These are phyloP conservation scores for Cichorium intybus DNA, from an alignment of 140 eudicot genomes.

Conservation along the genomic window DNA sequence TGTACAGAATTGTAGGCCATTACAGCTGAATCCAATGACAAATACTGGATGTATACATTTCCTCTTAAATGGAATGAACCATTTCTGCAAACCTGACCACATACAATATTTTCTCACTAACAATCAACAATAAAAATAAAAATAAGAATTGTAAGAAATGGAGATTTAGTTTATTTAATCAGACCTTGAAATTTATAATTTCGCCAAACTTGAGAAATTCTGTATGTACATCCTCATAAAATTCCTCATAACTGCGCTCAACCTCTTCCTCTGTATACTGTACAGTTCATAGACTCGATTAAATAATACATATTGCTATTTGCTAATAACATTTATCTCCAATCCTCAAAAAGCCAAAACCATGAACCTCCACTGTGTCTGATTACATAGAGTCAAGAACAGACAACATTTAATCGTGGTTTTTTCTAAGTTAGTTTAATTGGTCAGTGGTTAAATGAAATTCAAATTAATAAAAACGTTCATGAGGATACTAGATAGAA, in stretches of 20 bases:
- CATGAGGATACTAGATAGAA: constrained; percentile 81
- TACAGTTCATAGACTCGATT: constrained; percentile 19
- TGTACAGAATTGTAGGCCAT: constrained; percentile 73
- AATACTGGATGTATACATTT: constrained; percentile 79
- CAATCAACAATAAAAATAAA: background rate
- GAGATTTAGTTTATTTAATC: background rate
- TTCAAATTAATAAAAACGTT: background rate
- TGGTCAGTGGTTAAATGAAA: constrained; percentile 7
- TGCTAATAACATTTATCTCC: constrained; percentile 34
- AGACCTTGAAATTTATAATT: constrained; percentile 86
- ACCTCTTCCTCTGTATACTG: constrained; percentile 95
- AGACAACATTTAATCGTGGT: constrained; percentile 8
- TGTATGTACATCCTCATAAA: constrained; percentile 97
- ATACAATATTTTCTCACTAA: constrained; percentile 9
- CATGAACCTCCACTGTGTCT: constrained; percentile 48
- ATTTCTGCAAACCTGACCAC: constrained; percentile 84
- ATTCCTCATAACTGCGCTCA: constrained; percentile 74
- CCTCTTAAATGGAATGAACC: constrained; percentile 94
- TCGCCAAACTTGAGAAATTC: constrained; percentile 96
- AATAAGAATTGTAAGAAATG: background rate
- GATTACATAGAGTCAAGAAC: constrained; percentile 44
- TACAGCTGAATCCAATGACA: constrained; percentile 77
- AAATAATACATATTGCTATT: constrained; percentile 45
- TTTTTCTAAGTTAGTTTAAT: constrained; percentile 20
- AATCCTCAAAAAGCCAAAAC: constrained; percentile 35